Evolutionary conservation across 805 yeast genomes (phyloP).

Genomic region (Teunomyces lycoperdinae): DNA sequence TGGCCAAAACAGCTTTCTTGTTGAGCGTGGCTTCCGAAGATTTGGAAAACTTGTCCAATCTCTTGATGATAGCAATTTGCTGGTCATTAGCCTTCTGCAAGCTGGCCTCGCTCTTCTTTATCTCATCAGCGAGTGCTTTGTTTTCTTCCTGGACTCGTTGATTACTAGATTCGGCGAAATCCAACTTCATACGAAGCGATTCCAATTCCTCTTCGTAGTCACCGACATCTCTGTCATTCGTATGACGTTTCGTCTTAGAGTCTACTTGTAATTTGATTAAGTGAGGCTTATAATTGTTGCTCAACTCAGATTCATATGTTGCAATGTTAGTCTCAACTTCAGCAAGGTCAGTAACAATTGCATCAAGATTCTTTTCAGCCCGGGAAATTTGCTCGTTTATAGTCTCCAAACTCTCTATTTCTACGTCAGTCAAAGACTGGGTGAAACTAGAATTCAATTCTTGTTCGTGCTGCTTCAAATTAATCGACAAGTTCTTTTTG

Average conservation of each 20-base stretch:
- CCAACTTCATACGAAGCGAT: conserved; percentile 22
- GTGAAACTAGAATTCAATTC: conserved; percentile 58
- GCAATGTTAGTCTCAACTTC: conserved; percentile 48
- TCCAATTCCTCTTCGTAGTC: conserved; percentile 23
- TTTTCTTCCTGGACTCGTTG: conserved; percentile 22
- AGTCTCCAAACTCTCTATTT: conserved; percentile 38
- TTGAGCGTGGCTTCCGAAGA: conserved; percentile 62
- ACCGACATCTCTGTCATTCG: conserved; percentile 11
- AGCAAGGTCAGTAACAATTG: conserved; percentile 37
- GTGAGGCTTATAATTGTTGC: conserved; percentile 57
- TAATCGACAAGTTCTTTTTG: conserved; percentile 34
- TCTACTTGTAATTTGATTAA: conserved; percentile 13
- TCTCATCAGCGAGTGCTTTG: conserved; percentile 26
- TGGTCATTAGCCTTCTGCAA: conserved; percentile 53
- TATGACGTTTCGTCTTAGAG: conserved; percentile 5
- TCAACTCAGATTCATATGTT: conserved; percentile 51
- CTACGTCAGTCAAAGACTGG: conserved; percentile 49
- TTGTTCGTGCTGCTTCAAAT: conserved; percentile 38
- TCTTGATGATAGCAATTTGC: conserved; percentile 52
- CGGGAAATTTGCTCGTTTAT: conserved; percentile 35
- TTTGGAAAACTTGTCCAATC: conserved; percentile 60
- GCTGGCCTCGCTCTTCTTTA: conserved; percentile 34
- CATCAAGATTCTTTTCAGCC: conserved; percentile 40
- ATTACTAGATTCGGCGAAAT: conserved; percentile 26
- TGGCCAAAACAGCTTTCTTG: conserved; percentile 55